Evolutionary conservation across 345 rosid genomes (phyloP).

Genomic region (Gossypium thurberi): DNA sequence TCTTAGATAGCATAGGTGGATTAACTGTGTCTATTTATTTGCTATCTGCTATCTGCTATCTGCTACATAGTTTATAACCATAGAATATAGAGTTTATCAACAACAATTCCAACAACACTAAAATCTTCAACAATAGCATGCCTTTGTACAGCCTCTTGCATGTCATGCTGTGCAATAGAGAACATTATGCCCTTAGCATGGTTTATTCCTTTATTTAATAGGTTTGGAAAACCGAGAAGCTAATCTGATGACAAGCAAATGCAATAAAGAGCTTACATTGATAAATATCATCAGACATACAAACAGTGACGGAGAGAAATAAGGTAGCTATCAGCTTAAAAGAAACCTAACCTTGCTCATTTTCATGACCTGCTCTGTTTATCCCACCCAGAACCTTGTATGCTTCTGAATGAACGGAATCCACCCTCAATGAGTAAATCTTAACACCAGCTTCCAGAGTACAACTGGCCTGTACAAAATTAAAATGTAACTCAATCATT

Average conservation of each 20-base stretch:
- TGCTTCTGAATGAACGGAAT: slow-evolving; percentile 90
- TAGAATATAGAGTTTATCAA: not conserved
- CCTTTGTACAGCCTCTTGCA: not conserved
- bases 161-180: not conserved
- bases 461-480: slow-evolving; percentile 69
- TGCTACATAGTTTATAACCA: not conserved
- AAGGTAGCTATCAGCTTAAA: not conserved
- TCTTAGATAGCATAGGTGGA: not conserved
- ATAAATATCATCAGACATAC: not conserved
- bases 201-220: not conserved
- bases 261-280: not conserved
- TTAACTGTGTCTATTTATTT: not conserved
- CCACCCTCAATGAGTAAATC: slow-evolving; percentile 85
- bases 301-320: not conserved
- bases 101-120: not conserved
- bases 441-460: slow-evolving; percentile 94
- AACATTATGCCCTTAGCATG: not conserved
- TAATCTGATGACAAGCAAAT: not conserved
- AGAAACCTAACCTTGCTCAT: slow-evolving; percentile 51
- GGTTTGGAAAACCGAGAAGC: not conserved
- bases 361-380: slow-evolving; percentile 72
- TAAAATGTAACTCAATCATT: not conserved
- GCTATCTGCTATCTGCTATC: not conserved
- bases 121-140: not conserved
- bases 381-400: slow-evolving; percentile 95